Conservation (phyloP, 345 rosid genomes). For the Salix viminalis region DNA sequence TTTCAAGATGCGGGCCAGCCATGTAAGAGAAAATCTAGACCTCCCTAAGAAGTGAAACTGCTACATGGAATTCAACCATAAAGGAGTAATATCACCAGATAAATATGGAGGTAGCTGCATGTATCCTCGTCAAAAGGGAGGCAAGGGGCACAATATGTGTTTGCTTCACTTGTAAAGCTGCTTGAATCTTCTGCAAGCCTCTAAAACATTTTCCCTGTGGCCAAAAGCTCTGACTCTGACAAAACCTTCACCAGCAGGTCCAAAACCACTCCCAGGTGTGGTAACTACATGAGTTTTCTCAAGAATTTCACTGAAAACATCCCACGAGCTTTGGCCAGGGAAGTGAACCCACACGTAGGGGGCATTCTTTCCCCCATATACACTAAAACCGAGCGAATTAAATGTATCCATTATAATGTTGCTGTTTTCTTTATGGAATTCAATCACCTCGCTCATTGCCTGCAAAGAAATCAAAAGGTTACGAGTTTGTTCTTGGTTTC, state of each 20-base stretch:
- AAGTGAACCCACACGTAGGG: conserved; percentile 96
- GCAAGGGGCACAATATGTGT: neutral
- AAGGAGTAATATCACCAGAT: neutral
- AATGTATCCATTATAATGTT: conserved; percentile 74
- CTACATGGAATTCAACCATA: neutral
- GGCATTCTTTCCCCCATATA: conserved; percentile 81
- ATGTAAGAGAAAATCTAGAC: neutral
- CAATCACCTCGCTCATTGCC: conserved; percentile 85
- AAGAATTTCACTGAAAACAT: conserved; percentile 81
- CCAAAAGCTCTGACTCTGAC: conserved; percentile 92
- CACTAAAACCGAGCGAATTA: conserved; percentile 74
- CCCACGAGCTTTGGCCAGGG: conserved; percentile 98
- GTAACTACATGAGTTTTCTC: conserved; percentile 94
- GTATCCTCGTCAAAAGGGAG: neutral
- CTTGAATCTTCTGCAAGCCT: conserved; percentile 91
- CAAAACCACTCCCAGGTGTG: conserved; percentile 92
- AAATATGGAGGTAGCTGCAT: neutral
- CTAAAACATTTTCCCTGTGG: conserved; percentile 72
- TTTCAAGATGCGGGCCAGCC: neutral
- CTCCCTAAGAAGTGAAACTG: neutral
- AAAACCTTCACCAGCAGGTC: conserved; percentile 95
- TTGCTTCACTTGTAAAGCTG: conserved; percentile 28
- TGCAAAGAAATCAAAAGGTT: conserved; percentile 26
- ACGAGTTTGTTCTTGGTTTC: neutral
- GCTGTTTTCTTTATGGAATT: conserved; percentile 86